Evolutionary conservation across 192 early-diverging fungal species (phyloP).

Genomic region (Rhizophagus prolifer): DNA sequence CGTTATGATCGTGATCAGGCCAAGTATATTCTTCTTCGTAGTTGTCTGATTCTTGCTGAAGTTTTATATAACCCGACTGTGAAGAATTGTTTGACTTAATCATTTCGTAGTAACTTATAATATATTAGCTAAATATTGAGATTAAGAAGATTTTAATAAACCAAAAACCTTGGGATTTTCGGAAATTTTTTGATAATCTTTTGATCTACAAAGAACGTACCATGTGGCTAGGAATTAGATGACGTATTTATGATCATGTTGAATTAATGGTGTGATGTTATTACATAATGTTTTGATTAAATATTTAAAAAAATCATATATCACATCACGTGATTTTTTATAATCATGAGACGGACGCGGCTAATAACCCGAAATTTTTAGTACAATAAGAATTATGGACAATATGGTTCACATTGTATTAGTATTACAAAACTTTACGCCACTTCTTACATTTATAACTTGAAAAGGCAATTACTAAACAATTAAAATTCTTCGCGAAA

Average conservation of each 20-base stretch:
- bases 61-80: conserved; percentile 4
- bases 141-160: too few relatives aligned
- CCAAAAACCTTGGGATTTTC: too few relatives aligned
- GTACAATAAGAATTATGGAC: too few relatives aligned
- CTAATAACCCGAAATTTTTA: too few relatives aligned
- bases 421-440: too few relatives aligned
- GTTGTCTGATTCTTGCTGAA: not conserved
- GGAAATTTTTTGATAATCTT: too few relatives aligned
- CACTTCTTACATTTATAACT: too few relatives aligned
- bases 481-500: not conserved
- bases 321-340: not conserved
- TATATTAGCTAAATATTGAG: too few relatives aligned
- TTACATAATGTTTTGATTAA: not conserved
- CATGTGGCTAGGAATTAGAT: not conserved
- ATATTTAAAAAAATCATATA: too few relatives aligned
- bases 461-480: too few relatives aligned
- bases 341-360: not conserved
- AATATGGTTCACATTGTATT: too few relatives aligned
- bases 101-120: not conserved
- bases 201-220: not conserved
- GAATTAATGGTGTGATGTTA: not conserved
- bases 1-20: not conserved
- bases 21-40: not conserved
- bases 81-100: conserved; percentile 6
- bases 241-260: not conserved